Percentiles rank a stretch among this genome's conserved stretches.
Conservation (phyloP, 208 protist species). For the Crithidia brevicula region DNA sequence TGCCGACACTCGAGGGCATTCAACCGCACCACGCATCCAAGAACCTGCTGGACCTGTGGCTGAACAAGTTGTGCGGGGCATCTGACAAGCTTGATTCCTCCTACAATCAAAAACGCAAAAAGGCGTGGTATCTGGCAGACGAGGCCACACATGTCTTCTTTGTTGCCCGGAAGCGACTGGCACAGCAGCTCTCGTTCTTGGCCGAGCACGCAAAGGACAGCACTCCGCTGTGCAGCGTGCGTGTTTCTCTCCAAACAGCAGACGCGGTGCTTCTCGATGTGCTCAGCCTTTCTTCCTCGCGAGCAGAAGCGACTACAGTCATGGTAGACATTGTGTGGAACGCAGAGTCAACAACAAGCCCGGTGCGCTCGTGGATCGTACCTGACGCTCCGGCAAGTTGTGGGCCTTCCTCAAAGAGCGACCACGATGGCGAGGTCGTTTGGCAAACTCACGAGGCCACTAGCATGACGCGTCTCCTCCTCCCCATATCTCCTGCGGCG, state of each 20-base stretch:
- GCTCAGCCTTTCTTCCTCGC: not conserved
- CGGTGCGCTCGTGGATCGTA: conserved; percentile 13
- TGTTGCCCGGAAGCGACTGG: conserved; percentile 19
- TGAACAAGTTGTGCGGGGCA: conserved; percentile 41
- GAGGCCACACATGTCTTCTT: conserved; percentile 34
- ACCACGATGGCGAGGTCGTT: not conserved
- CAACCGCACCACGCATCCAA: conserved; percentile 39
- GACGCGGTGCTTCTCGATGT: not conserved
- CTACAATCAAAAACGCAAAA: conserved; percentile 31
- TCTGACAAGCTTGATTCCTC: conserved; percentile 30
- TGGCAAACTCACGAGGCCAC: not conserved
- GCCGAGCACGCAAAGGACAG: not conserved
- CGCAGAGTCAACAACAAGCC: not conserved
- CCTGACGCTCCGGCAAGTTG: not conserved
- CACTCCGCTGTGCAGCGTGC: not conserved
- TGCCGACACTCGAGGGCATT: conserved; percentile 45
- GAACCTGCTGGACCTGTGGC: conserved; percentile 38
- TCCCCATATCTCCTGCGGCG: conserved; percentile 11
- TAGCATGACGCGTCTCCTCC: not conserved
- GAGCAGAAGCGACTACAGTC: not conserved
- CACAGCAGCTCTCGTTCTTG: conserved; percentile 11
- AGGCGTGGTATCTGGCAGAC: conserved; percentile 27
- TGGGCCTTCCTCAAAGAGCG: no score
- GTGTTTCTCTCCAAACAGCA: conserved; percentile 5
- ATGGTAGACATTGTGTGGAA: conserved; percentile 19